Conservation (phyloP, 1,284 basidiomycete species). For the Pyrrhoderma noxium region DNA sequence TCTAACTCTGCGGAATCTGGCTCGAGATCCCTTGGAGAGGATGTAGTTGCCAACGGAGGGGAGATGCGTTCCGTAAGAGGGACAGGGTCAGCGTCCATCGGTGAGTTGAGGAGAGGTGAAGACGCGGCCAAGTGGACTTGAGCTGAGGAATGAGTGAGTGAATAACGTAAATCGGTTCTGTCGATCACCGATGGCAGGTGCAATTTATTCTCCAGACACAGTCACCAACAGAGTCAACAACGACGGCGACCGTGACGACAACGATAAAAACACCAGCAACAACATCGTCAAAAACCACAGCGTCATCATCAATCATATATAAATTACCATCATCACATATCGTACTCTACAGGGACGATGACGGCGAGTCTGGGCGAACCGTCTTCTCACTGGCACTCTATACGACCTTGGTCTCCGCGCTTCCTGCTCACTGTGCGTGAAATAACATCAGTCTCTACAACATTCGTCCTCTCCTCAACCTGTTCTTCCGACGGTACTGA, state of each 20-base stretch:
- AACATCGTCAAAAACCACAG: too few species aligned
- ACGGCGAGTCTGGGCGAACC: slow-evolving; percentile 6
- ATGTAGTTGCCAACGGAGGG: slow-evolving; percentile 47
- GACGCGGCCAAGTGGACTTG: too few species aligned
- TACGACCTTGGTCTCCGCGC: slow-evolving; percentile 68
- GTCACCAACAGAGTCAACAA: too few species aligned
- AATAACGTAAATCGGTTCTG: too few species aligned
- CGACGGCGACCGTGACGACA: too few species aligned
- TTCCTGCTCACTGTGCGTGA: slow-evolving; percentile 63
- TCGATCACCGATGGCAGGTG: too few species aligned
- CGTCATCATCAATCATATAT: too few species aligned
- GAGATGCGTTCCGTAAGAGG: slow-evolving; percentile 29
- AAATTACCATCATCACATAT: too few species aligned
- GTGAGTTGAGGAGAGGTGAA: background rate
- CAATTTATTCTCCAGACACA: too few species aligned
- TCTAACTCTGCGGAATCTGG: slow-evolving; percentile 39
- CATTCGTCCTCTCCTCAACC: slow-evolving; percentile 63
- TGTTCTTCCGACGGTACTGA: slow-evolving; percentile 32
- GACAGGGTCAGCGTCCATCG: slow-evolving; percentile 10
- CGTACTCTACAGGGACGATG: too few species aligned
- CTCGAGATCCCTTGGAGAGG: slow-evolving; percentile 47
- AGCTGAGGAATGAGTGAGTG: too few species aligned
- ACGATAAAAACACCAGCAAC: too few species aligned
- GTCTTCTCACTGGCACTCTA: slow-evolving; percentile 46
- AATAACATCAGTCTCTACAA: slow-evolving; percentile 74